Evolutionary conservation across 768 basidiomycete genomes (phyloP), one percentile per base, ranked within the genome.

Genomic region (Mycena leptocephala): DNA sequence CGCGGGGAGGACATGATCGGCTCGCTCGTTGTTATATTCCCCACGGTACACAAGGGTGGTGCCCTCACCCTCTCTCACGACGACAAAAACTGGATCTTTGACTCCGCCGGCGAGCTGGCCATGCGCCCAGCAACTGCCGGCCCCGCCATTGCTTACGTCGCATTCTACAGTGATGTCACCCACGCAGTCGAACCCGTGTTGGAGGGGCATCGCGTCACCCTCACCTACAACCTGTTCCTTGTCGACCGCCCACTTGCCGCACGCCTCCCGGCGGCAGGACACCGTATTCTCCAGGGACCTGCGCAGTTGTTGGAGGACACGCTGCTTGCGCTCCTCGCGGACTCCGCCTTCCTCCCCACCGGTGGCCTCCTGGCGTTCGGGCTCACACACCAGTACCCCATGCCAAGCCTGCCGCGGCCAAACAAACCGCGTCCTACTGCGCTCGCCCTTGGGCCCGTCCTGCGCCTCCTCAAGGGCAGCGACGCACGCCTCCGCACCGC

Each of bases 11-110:
- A 79, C 41, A 89, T 89, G 85, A 87, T 91, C 56, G 89, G 88
- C 0, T 90, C 90, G 0, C 84, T 92, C n/a, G n/a, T n/a, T n/a
- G n/a, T n/a, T n/a, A 82, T 89, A 20, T 83, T 88, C 55, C 89
- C 88, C 9, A 85, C 85, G 0, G 10, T 75, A 0, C 86, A 89
- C 78, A 80, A 86, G 37, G 88, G 87, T 5, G 88, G 89, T 18
- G 78, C 74, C 24, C 82, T 87, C 10, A 62, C 81, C 2, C 79
- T 90, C 1, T 79, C 77, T 4, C 80, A 83, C 18, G 71, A 51
- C 11, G 81, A 74, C 20, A 71, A 74, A 6, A 83, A 83, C 39
- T 85, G 84, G 85, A 77, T 63, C 1, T 81, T 87, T 53, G 87
- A 88, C 70, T 85, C 87, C 16, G 78, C 81, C 6, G 35, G 28